Evolutionary conservation across 352 stramenopile species (phyloP), one percentile per base, ranked within the genome.

Genomic region (Globisporangium camurandrum): DNA sequence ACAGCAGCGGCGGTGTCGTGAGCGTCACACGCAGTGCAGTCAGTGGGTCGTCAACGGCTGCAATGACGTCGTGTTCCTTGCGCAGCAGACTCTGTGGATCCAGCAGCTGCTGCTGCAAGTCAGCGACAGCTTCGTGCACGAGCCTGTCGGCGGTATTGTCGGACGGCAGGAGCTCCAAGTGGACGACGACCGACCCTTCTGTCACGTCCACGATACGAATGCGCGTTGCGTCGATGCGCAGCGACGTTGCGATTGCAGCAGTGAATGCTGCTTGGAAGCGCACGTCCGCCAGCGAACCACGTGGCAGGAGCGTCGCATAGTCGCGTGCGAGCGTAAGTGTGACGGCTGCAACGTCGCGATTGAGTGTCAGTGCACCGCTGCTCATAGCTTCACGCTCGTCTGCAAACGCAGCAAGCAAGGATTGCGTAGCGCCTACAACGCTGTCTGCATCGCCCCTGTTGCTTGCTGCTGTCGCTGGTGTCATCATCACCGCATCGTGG

Each of bases 161-260:
- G 0, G 74, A 86, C 4, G 75, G 52, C 16, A 81, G 22, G 16
- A 89, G 48, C 36, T 75, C 49, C 48, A 89, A 89, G 5, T 73
- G 69, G 11, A 89, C 78, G 31, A 88, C 62, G 4, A 89, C 71
- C 0, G 75, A 89, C 6, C 78, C 78, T 30, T 69, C 60, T 17
- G 69, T 43, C 1, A 89, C 28, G 10, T 60, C 65, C 2, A 67
- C 58, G 30, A 89, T 84, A 27, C 71, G 57, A 22, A 89, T 73
- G 5, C 75, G 61, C 22, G 75, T 61, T 2, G 61, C 10, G 22
- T 73, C 69, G 36, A 88, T 83, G 7, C 62, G 61, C 9, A 87
- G 48, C 2, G 75, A 75, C 0, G 26, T 48, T 4, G 68, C 58
- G 4, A 88, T 22, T 0, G 66, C 54, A 16, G 48, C 20, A 0